These are phyloP conservation scores for Backusella tarrabulga DNA, from an alignment of 192 early-diverging fungal genomes.

Conservation along the genomic window DNA sequence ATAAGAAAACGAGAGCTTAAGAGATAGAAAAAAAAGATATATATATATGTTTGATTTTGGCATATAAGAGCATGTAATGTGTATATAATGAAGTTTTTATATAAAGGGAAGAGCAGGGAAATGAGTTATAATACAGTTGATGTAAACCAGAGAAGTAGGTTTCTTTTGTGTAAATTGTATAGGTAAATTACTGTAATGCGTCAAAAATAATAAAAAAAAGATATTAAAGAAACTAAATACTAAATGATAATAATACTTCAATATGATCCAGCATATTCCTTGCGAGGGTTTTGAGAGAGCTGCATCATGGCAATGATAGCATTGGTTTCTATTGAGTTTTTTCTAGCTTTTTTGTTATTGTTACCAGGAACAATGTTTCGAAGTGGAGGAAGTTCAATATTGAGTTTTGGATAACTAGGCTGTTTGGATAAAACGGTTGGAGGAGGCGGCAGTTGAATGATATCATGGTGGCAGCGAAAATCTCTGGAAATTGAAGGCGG, in stretches of 20 bases:
- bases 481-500: background rate
- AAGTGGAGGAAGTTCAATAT: slow-evolving; percentile 7
- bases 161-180: background rate
- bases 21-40: background rate
- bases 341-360: background rate
- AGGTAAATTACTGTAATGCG: background rate
- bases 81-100: background rate
- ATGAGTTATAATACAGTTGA: background rate
- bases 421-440: background rate
- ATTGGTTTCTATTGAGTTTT: background rate
- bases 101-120: background rate
- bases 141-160: background rate
- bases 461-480: background rate
- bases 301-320: slow-evolving; percentile 17
- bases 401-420: background rate
- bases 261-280: background rate
- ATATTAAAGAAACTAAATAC: background rate
- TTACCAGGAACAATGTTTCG: background rate
- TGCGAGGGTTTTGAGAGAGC: background rate
- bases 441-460: background rate
- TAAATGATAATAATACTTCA: background rate
- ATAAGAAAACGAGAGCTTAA: background rate
- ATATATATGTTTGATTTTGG: background rate
- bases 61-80: background rate
- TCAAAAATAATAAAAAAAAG: background rate